A percentile compares a stretch with the other conserved stretches of the same genome.
Conservation (phyloP, 495 filamentous ascomycete species). For the Podospora didyma region DNA sequence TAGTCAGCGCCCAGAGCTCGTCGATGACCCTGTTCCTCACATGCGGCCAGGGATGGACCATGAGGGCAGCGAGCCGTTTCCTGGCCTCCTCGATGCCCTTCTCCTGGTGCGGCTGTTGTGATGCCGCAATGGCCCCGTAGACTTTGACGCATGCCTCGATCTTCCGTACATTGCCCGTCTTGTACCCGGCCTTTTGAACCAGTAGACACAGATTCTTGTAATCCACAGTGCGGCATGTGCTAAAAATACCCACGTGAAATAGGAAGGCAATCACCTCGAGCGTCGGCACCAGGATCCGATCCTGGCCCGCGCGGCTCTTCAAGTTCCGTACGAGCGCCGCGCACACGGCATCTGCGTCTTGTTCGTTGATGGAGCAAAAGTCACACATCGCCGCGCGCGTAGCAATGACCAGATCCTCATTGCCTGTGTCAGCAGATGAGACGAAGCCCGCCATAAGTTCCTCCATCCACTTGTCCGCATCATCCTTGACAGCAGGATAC, state of each 20-base stretch:
- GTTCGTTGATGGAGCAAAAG: constrained; percentile 32
- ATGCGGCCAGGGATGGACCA: constrained; percentile 46
- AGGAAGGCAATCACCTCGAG: constrained; percentile 74
- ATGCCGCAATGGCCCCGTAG: constrained; percentile 60
- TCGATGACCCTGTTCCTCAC: constrained; percentile 41
- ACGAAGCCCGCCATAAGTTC: constrained; percentile 69
- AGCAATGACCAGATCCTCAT: constrained; percentile 73
- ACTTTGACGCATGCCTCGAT: constrained; percentile 73
- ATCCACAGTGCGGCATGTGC: constrained; percentile 22
- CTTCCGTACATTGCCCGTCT: constrained; percentile 71
- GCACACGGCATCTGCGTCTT: constrained; percentile 30
- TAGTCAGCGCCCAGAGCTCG: constrained; percentile 40
- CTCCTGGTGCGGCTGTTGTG: constrained; percentile 2
- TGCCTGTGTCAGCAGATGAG: constrained; percentile 77
- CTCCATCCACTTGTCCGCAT: constrained; percentile 32
- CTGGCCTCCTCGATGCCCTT: constrained; percentile 33
- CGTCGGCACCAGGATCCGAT: constrained; percentile 68
- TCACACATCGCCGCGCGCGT: constrained; percentile 66
- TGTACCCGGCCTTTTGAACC: constrained; percentile 75
- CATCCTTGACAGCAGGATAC: constrained; percentile 14
- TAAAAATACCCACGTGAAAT: constrained; percentile 53
- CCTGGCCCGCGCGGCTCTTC: constrained; percentile 42
- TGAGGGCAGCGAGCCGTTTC: constrained; percentile 39
- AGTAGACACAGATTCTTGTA: constrained; percentile 58
- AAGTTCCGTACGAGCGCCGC: constrained; percentile 33